A percentile compares a stretch with the other conserved stretches of the same genome.
Conservation (phyloP, 345 rosid genomes). For the Salix purpurea region DNA sequence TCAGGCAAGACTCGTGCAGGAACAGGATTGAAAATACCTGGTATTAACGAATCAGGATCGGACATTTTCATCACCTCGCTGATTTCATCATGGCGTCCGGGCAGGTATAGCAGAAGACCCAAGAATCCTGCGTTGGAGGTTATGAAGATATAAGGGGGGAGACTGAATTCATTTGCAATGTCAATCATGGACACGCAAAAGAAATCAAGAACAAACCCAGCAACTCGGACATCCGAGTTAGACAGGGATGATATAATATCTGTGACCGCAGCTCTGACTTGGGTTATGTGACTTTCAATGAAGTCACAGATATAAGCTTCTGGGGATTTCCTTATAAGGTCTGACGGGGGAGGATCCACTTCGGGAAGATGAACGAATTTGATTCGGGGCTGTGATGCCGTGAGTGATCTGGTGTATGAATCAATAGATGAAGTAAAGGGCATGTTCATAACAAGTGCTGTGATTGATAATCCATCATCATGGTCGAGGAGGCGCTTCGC, state of each 20-base stretch:
- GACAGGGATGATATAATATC: constrained; percentile 1
- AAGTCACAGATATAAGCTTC: constrained; percentile 7
- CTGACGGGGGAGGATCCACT: constrained; percentile 20
- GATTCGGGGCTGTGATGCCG: constrained; percentile 27
- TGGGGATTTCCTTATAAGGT: constrained; percentile 13
- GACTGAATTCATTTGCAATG: constrained; percentile 11
- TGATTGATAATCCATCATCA: constrained; percentile 30
- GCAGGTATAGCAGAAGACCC: constrained; percentile 9
- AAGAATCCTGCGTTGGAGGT: constrained; percentile 14
- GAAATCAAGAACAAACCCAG: constrained; percentile 13
- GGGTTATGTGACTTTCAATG: background rate
- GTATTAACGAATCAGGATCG: background rate
- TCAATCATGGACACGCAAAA: constrained; percentile 18
- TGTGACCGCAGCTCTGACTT: background rate
- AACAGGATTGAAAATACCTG: constrained; percentile 4
- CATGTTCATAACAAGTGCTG: constrained; percentile 23
- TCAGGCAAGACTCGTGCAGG: background rate
- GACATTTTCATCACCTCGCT: background rate
- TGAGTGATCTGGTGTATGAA: constrained; percentile 9
- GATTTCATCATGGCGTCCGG: background rate
- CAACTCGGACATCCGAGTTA: background rate
- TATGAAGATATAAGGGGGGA: constrained; percentile 17
- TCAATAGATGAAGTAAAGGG: background rate
- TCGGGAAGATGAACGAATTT: constrained; percentile 29
- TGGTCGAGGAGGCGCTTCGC: constrained; percentile 36